phyloP scores from a whole-genome alignment of 2,329 filamentous ascomycete genomes.

The Parafenestella ontariensis region DNA sequence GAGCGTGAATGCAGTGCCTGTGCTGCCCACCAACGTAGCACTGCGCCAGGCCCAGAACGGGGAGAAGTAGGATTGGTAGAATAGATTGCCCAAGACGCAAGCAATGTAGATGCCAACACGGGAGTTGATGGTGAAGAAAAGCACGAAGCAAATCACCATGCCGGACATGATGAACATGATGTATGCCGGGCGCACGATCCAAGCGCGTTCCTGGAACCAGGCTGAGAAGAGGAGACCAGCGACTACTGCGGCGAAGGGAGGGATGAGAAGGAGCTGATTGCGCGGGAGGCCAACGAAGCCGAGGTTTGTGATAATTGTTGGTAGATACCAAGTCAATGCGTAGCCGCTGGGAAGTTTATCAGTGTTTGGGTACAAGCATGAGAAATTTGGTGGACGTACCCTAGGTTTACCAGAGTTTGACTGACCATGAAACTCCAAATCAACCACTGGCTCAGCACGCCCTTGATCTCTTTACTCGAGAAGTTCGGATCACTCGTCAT shows the following conservation, averaged over 20 bases:
- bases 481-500: constrained; percentile 49
- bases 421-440: constrained; percentile 50
- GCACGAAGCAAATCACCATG: constrained; percentile 53
- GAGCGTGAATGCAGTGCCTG: constrained; percentile 55
- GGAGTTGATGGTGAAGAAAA: constrained; percentile 49
- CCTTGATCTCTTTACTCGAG: constrained; percentile 45
- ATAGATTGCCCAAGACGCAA: constrained; percentile 54
- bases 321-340: constrained; percentile 53
- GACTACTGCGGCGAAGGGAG: constrained; percentile 50
- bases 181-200: constrained; percentile 51
- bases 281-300: constrained; percentile 53
- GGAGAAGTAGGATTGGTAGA: constrained; percentile 51
- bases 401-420: constrained; percentile 52
- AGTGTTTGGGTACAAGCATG: background rate
- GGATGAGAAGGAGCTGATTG: constrained; percentile 57
- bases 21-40: constrained; percentile 43
- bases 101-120: constrained; percentile 52
- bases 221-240: constrained; percentile 50
- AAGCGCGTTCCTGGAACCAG: constrained; percentile 52
- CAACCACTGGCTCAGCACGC: constrained; percentile 43
- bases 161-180: constrained; percentile 52
- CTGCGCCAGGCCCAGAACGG: constrained; percentile 33
- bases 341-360: constrained; percentile 38
- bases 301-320: constrained; percentile 52
- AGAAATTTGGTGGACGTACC: constrained; percentile 10